Percentiles rank a stretch among this genome's conserved stretches.
These are phyloP conservation scores for Maudiozyma saulgeensis DNA, from an alignment of 805 yeast genomes.

Conservation along the genomic window DNA sequence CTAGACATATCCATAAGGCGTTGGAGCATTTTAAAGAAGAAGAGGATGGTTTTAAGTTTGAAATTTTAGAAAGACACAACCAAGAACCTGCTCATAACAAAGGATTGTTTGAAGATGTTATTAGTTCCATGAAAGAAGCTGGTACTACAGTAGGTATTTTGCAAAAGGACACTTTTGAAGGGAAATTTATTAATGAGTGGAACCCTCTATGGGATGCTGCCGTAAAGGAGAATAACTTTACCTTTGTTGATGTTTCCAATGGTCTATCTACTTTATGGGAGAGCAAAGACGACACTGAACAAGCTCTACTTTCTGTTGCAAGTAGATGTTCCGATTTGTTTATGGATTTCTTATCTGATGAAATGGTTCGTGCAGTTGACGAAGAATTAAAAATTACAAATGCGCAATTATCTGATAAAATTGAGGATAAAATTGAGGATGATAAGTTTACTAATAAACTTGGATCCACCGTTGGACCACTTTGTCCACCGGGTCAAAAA, in stretches of 20 bases:
- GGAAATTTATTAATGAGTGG: constrained; percentile 85
- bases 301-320: constrained; percentile 54
- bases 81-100: constrained; percentile 75
- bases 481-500: constrained; percentile 41
- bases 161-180: constrained; percentile 67
- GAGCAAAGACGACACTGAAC: constrained; percentile 71
- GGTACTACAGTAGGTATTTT: constrained; percentile 56
- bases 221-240: constrained; percentile 33
- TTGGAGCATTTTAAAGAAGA: constrained; percentile 37
- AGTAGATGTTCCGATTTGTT: constrained; percentile 67
- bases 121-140: constrained; percentile 34
- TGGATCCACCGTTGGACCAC: constrained; percentile 37
- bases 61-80: constrained; percentile 58
- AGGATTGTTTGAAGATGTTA: constrained; percentile 50
- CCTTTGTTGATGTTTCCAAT: constrained; percentile 40
- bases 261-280: constrained; percentile 55
- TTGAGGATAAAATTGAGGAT: constrained; percentile 78
- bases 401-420: constrained; percentile 57
- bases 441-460: constrained; percentile 50
- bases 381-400: constrained; percentile 75
- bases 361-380: constrained; percentile 79
- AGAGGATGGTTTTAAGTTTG: constrained; percentile 36
- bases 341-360: constrained; percentile 77
- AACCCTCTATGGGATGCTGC: constrained; percentile 32
- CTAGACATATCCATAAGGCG: constrained; percentile 50